Base-by-base conservation (phyloP, 2,329 filamentous ascomycete genomes). In the Fusarium newnesense region DNA sequence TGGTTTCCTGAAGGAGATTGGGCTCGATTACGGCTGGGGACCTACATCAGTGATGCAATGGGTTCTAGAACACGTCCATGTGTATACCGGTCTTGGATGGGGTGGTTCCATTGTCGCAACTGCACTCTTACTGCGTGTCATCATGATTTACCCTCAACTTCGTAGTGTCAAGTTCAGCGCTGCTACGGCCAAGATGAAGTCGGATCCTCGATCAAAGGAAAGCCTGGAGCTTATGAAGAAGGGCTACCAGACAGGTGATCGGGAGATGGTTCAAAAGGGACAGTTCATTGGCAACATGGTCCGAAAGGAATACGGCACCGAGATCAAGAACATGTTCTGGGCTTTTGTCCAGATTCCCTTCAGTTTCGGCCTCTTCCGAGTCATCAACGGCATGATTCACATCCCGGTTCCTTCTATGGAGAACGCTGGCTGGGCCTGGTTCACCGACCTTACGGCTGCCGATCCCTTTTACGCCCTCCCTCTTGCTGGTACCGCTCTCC, bases 11-110 rank as follows among this genome's bases (percentile, higher is more conserved):
- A 90, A 93, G 75, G 87, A 90, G 11, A 86, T 98, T 16, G 96
- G 96, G 7, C 85, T 99, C 28, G 94, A 98, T 77, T 98, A 92
- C 78, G 95, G 96, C 79, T 95, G 86, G 85, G 96, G 96, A 21
- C 90, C 93, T 9, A 94, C 95, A 1, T 84, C 91, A 8, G 74
- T 90, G 21, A 90, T 96, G 81, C 88, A 98, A 83, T 95, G 88
- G 87, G 28, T 89, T 6, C 84, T 98, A 16, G 96, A 99, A 85
- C 91, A 96, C 79, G 80, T 97, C 44, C 94, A 99, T 83, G 86
- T 98, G 69, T 92, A 88, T 76, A 84, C 82, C 4, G 94, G 92
- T 40, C 83, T 94, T 62, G 94, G 94, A 18, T 98, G 96, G 96
- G 95, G 93, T 87, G 91, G 85, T 4, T 90, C 93, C 67, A 93